Evolutionary conservation across 805 yeast genomes (phyloP).

Genomic region (Cyberlindnera bimundalis): DNA sequence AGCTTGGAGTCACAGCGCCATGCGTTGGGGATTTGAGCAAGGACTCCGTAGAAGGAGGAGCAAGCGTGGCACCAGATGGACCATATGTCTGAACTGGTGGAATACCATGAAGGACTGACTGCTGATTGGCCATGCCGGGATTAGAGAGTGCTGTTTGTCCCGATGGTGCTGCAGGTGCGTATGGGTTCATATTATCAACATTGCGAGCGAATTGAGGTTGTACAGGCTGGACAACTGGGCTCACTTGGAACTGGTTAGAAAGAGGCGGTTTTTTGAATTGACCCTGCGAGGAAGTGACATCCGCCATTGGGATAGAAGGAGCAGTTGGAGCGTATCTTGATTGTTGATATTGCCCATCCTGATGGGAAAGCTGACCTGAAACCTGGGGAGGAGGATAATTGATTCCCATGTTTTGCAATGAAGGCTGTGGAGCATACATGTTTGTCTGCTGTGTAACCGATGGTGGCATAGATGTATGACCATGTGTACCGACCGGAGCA

Average conservation of each 20-base stretch:
- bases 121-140: slow-evolving; percentile 7
- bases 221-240: background rate
- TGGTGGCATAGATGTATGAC: background rate
- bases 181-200: slow-evolving; percentile 7
- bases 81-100: slow-evolving; percentile 4
- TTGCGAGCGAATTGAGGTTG: slow-evolving; percentile 11
- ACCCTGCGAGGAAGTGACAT: background rate
- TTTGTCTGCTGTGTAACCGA: background rate
- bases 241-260: background rate
- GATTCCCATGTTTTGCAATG: background rate
- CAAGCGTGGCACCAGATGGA: background rate
- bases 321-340: slow-evolving; percentile 9
- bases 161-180: slow-evolving; percentile 4
- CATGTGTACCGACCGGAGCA: slow-evolving; percentile 1
- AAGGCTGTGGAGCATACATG: slow-evolving; percentile 6
- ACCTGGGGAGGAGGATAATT: slow-evolving; percentile 3
- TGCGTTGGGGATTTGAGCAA: slow-evolving; percentile 17
- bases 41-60: slow-evolving; percentile 14
- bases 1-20: slow-evolving; percentile 18
- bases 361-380: background rate
- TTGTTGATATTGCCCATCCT: background rate
- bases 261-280: background rate
- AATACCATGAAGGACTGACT: slow-evolving; percentile 1
- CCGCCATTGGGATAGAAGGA: slow-evolving; percentile 1
- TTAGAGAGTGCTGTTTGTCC: background rate